Evolutionary conservation across 2,329 filamentous ascomycete genomes (phyloP), one percentile per base, ranked within the genome.

Genomic region (Xylariaceae sp.): DNA sequence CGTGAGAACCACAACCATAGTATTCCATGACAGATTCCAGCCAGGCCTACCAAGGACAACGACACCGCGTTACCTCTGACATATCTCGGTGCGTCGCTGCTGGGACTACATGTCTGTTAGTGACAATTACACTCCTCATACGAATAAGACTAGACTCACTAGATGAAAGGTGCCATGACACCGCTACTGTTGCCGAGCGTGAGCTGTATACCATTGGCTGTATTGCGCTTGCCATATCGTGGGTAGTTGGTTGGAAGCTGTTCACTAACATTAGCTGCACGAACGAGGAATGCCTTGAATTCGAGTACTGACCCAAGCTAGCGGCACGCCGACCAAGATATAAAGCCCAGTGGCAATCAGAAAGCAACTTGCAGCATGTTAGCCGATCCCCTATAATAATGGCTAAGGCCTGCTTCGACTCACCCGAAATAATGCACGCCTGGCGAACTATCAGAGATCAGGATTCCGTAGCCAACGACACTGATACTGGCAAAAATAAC

Each of bases 321-420:
- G 68, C 3, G 82, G 82, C 60, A 84, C 64, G 0, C 82, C 81
- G 3, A 84, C 81, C 2, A 80, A 72, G 23, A 83, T 76, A 65
- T 92, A 93, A 2, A 93, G 71, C 0, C 89, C 89, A 61, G 85
- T 80, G 0, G 89, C 88, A 0, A 92, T 83, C n/a, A 93, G 75
- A 71, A 92, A 88, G 62, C 88, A 91, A 1, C 84, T 73, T 54
- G 2, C 0, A 4, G 23, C 8, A 47, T 48, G 49, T 53, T n/a
- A 49, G 51, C 42, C 7, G 13, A 4, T 8, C 8, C 17, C 2
- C 7, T 3, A 37, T 3, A 17, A 4, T 18, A 8, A 30, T 17
- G 7, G 23, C 3, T 15, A 17, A 30, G 3, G 23, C 5, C 23
- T 8, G 15, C 37, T 39, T 11, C 35, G 13, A 55, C 61, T 54